A percentile compares a stretch with the other conserved stretches of the same genome.
Evolutionary conservation across 2,329 filamentous ascomycete genomes (phyloP).

Genomic region (Penicillium sp.): DNA sequence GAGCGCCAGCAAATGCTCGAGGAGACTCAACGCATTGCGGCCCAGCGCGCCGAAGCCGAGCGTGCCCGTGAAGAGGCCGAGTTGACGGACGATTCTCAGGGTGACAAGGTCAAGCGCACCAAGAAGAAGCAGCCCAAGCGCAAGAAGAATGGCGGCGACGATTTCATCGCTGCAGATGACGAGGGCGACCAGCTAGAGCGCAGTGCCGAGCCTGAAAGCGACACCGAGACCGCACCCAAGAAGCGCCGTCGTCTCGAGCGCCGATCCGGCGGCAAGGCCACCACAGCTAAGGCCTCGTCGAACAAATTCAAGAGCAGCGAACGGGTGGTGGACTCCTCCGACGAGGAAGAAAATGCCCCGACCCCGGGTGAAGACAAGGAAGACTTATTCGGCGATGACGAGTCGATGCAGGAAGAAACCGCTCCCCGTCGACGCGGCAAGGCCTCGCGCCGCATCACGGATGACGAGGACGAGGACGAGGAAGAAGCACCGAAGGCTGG

Average conservation of each 20-base stretch:
- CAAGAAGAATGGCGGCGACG: conserved; percentile 58
- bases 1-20: conserved; percentile 80
- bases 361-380: conserved; percentile 28
- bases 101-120: conserved; percentile 69
- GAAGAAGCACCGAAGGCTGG: conserved; percentile 38
- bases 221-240: conserved; percentile 45
- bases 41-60: conserved; percentile 70
- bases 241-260: conserved; percentile 62
- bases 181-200: conserved; percentile 42
- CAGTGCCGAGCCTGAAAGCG: conserved; percentile 35
- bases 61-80: conserved; percentile 69
- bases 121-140: conserved; percentile 60
- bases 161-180: conserved; percentile 39
- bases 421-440: conserved; percentile 36
- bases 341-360: conserved; percentile 50
- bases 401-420: conserved; percentile 47
- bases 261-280: conserved; percentile 43
- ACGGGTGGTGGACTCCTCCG: conserved; percentile 76
- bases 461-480: conserved; percentile 48
- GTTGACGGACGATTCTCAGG: conserved; percentile 76
- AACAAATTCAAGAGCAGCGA: conserved; percentile 84
- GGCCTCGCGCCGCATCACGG: conserved; percentile 33
- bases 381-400: conserved; percentile 32
- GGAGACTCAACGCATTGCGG: conserved; percentile 69
- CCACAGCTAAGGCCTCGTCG: neutral